Percentiles rank a stretch among this genome's conserved stretches.
Evolutionary conservation across 1,139 yeast species (phyloP).

Genomic region (Ogataea hybrid): DNA sequence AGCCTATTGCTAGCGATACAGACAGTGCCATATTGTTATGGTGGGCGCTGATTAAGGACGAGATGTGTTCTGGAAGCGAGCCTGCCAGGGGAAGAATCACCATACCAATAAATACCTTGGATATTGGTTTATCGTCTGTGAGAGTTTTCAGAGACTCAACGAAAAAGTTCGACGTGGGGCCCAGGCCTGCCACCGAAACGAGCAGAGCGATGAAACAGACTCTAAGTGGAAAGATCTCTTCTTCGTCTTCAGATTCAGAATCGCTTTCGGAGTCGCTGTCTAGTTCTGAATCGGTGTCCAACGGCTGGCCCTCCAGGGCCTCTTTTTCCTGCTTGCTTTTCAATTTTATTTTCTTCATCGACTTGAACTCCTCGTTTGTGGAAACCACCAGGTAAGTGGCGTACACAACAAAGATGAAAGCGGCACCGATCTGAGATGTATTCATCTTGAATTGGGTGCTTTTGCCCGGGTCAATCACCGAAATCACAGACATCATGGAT

Average conservation of each 20-base stretch:
- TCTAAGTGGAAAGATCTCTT: conserved; percentile 11
- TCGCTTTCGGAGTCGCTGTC: conserved; percentile 13
- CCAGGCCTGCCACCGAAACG: conserved; percentile 14
- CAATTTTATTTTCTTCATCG: conserved; percentile 13
- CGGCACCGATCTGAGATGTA: conserved; percentile 15
- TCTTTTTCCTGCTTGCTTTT: conserved; percentile 3
- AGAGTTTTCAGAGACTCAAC: conserved; percentile 14
- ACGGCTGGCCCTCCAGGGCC: conserved; percentile 1
- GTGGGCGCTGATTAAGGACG: conserved; percentile 16
- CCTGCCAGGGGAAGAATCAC: conserved; percentile 16
- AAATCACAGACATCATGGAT: conserved; percentile 13
- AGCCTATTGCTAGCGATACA: conserved; percentile 15
- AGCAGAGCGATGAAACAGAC: conserved; percentile 13
- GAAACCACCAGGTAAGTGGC: conserved; percentile 12
- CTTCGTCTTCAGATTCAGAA: conserved; percentile 7
- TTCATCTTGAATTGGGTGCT: conserved; percentile 13
- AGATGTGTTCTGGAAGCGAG: conserved; percentile 16
- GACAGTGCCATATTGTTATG: conserved; percentile 17
- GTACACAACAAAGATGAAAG: conserved; percentile 13
- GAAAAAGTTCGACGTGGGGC: conserved; percentile 16
- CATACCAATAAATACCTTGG: conserved; percentile 18
- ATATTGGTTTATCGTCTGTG: conserved; percentile 15
- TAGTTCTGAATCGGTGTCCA: conserved; percentile 6
- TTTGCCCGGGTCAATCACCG: conserved; percentile 12
- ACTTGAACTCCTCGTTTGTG: conserved; percentile 14